These are phyloP conservation scores for Starmerella geochares DNA, from an alignment of 805 yeast genomes.

Conservation along the genomic window DNA sequence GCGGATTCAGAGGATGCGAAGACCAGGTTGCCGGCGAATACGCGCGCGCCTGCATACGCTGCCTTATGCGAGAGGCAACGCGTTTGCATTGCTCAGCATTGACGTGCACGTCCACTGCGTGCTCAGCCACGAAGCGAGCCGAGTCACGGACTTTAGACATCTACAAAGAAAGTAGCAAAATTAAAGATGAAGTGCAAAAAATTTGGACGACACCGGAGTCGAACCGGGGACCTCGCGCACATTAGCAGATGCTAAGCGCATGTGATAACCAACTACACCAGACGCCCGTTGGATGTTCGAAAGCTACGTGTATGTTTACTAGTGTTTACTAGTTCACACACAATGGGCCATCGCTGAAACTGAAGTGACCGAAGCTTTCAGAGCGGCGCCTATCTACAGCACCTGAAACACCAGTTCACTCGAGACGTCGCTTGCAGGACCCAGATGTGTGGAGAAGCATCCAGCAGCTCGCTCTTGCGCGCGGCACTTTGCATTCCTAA, in stretches of 20 bases:
- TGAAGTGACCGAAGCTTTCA: too few species aligned
- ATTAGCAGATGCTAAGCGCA: slow-evolving; percentile 4
- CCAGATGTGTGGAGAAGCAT: too few species aligned
- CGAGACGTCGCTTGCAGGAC: too few species aligned
- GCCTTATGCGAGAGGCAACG: slow-evolving; percentile 29
- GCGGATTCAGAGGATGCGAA: slow-evolving; percentile 32
- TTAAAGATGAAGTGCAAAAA: not conserved
- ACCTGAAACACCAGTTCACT: too few species aligned
- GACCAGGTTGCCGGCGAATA: slow-evolving; percentile 35
- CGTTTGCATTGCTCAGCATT: slow-evolving; percentile 25
- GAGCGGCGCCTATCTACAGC: too few species aligned
- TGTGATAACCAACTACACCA: slow-evolving; percentile 7
- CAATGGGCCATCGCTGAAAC: too few species aligned
- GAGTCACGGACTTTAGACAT: slow-evolving; percentile 14
- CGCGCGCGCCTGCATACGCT: slow-evolving; percentile 26
- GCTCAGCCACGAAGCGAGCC: slow-evolving; percentile 14
- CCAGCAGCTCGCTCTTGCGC: too few species aligned
- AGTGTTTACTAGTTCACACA: too few species aligned
- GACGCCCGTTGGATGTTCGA: too few species aligned
- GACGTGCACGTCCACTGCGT: slow-evolving; percentile 30
- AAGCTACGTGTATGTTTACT: too few species aligned
- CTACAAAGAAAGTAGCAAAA: not conserved
- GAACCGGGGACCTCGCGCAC: slow-evolving; percentile 7
- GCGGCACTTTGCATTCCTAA: too few species aligned
- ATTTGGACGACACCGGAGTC: slow-evolving; percentile 7